Evolutionary conservation across 2,329 filamentous ascomycete species (phyloP), one percentile per base, ranked within the genome.

Genomic region (Colletotrichum truncatum): DNA sequence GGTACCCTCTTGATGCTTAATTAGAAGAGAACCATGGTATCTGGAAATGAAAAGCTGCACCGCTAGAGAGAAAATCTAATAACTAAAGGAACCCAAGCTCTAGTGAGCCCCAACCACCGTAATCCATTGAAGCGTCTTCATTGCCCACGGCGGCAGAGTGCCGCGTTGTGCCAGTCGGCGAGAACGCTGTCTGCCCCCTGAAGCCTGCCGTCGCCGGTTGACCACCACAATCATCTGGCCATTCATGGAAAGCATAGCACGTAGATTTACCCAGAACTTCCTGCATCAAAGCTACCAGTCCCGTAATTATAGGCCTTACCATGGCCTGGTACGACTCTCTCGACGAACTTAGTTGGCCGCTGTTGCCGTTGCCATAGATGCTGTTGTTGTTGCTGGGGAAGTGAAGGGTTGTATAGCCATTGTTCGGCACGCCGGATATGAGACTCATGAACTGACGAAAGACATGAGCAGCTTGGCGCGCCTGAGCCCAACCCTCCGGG

Each of bases 181-280:
- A 68, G 14, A 64, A 65, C 3, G 60, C 52, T 6, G 41, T 36
- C 26, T 65, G 56, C 2, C 58, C 58, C 28, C 63, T 49, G 6
- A 66, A 66, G 11, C 59, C 34, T 3, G 30, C 41, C 23, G 41
- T 39, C n/a, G 38, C 34, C 10, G 55, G 52, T 14, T 38, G 68
- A 16, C 58, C 64, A 3, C 32, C 58, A 5, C 51, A 63, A 23
- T 68, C 66, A 9, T 68, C 68, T 4, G 62, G 51, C 32, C 66
- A 65, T 30, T 71, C 68, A 4, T 70, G 57, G 14, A 71, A 68
- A 9, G 63, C 57, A 12, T 70, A 74, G 39, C 70, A 77, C 9
- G 75, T 77, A 14, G 77, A 74, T 57, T 72, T 74, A 3, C 77
- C 77, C 4, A 78, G 64, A 3, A 73, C 73, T n/a, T 75, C 73